Percentiles rank a stretch among this genome's conserved stretches.
Evolutionary conservation across 306 rosid species (phyloP).

Genomic region (Sindora glabra): DNA sequence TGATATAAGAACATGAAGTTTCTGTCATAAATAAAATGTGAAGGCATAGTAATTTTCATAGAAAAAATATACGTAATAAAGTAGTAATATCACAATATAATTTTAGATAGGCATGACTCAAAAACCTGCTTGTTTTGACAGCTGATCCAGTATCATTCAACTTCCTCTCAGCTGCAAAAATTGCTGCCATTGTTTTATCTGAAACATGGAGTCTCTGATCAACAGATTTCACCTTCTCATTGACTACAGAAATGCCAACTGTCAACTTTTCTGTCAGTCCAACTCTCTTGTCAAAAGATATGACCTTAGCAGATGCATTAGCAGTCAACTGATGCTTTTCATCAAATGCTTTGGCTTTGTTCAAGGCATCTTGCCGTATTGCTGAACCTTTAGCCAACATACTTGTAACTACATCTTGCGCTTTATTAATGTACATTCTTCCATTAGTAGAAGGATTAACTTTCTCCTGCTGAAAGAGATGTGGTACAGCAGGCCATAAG

Average conservation of each 20-base stretch:
- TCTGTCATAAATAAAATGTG: not conserved
- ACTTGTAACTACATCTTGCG: conserved; percentile 71
- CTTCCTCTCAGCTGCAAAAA: conserved; percentile 82
- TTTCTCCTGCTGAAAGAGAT: conserved; percentile 39
- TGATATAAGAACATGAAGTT: not conserved
- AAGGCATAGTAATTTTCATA: not conserved
- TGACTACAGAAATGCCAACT: conserved; percentile 71
- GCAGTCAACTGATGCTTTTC: conserved; percentile 80
- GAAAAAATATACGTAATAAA: not conserved
- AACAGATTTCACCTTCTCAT: conserved; percentile 84
- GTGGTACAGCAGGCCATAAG: not conserved
- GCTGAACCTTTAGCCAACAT: conserved; percentile 82
- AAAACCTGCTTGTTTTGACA: conserved; percentile 88
- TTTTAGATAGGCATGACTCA: not conserved
- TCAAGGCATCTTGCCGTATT: conserved; percentile 76
- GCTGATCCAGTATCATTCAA: conserved; percentile 87
- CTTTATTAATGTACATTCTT: conserved; percentile 59
- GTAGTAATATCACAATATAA: not conserved
- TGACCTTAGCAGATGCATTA: conserved; percentile 81
- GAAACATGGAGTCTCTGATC: conserved; percentile 89
- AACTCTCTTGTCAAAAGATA: conserved; percentile 73
- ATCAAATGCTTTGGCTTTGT: conserved; percentile 95
- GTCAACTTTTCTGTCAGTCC: conserved; percentile 77
- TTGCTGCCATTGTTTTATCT: conserved; percentile 88
- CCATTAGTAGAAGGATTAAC: conserved; percentile 32